phyloP scores from a whole-genome alignment of 768 basidiomycete species.

The Lactarius akahatsu region DNA sequence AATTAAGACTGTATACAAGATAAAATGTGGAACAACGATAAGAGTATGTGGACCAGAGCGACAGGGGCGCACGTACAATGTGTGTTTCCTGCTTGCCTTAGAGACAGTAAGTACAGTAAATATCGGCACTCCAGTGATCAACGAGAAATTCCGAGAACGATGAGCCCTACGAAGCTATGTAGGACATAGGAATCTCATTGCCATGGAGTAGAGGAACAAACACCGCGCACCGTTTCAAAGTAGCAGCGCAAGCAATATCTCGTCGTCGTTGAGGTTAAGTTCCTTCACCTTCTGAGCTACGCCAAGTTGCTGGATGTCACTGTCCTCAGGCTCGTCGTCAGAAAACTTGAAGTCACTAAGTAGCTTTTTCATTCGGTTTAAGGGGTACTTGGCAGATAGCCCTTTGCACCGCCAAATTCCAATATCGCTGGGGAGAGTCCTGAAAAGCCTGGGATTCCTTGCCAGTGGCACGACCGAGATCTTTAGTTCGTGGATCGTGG shows the following conservation, averaged over 20 bases:
- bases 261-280: background rate
- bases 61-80: background rate
- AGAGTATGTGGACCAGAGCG: background rate
- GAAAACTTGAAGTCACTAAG: background rate
- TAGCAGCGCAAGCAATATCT: background rate
- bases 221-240: background rate
- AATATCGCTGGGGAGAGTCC: background rate
- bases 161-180: background rate
- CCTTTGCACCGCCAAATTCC: background rate
- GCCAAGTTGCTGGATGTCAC: conserved; percentile 12
- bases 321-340: background rate
- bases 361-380: background rate
- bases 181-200: background rate
- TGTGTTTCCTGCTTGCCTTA: background rate
- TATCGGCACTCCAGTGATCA: background rate
- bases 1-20: too few species aligned
- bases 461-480: too few species aligned
- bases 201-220: background rate
- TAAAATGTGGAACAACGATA: too few species aligned
- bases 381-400: background rate
- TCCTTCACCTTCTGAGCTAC: background rate
- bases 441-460: too few species aligned
- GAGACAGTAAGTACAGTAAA: background rate
- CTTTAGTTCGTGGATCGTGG: background rate
- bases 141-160: background rate